Percentiles rank a stretch among this genome's conserved stretches.
Conservation (phyloP, 495 filamentous ascomycete genomes). For the Neurospora pannonica region DNA sequence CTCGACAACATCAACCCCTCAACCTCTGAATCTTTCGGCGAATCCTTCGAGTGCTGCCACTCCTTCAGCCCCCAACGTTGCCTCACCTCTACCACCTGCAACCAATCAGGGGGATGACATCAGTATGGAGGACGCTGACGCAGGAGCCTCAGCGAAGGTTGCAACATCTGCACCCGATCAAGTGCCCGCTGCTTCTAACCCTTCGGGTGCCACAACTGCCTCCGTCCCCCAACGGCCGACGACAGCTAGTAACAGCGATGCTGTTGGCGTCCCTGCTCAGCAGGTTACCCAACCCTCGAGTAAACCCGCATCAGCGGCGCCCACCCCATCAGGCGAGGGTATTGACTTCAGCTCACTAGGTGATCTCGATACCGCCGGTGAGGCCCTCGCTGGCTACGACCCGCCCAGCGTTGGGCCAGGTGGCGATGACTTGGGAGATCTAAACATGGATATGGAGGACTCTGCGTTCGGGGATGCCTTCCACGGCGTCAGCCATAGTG, state of each 20-base stretch:
- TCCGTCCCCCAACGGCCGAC: constrained; percentile 8
- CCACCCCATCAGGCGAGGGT: constrained; percentile 23
- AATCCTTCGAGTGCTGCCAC: constrained; percentile 37
- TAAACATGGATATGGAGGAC: constrained; percentile 43
- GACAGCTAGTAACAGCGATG: constrained; percentile 8
- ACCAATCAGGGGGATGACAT: constrained; percentile 11
- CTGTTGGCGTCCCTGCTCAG: neutral
- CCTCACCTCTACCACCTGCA: constrained; percentile 13
- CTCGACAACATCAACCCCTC: constrained; percentile 41
- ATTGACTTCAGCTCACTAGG: constrained; percentile 43
- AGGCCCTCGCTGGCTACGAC: constrained; percentile 36
- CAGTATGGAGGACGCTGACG: constrained; percentile 27
- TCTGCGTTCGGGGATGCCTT: constrained; percentile 49
- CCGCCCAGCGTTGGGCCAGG: constrained; percentile 18
- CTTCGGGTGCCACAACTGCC: neutral
- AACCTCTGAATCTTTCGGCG: constrained; percentile 27
- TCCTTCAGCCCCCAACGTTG: constrained; percentile 30
- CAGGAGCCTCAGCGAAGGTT: constrained; percentile 8
- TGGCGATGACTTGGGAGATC: constrained; percentile 29
- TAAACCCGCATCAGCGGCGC: constrained; percentile 29
- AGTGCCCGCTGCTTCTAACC: constrained; percentile 1
- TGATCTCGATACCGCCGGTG: constrained; percentile 42
- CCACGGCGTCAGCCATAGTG: constrained; percentile 33
- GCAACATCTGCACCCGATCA: constrained; percentile 27
- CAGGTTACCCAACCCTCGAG: constrained; percentile 11